These are phyloP conservation scores for Heterobasidion parviporum DNA, from an alignment of 1,284 basidiomycete species.

Conservation along the genomic window DNA sequence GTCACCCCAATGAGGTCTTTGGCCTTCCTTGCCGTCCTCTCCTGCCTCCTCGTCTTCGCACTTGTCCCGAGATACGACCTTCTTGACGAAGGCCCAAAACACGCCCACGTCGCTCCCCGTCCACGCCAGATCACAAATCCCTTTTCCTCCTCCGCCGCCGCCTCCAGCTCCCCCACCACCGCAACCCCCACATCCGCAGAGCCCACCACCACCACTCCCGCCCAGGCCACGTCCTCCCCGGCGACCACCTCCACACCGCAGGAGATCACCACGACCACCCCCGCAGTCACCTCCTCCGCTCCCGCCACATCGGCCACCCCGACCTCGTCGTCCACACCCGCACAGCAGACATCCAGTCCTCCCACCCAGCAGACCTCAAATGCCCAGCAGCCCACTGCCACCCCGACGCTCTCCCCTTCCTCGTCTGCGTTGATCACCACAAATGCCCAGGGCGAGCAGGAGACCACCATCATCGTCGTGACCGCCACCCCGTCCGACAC, in stretches of 20 bases:
- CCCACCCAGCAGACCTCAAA: slow-evolving; percentile 14
- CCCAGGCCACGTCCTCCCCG: slow-evolving; percentile 6
- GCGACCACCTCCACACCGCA: neutral
- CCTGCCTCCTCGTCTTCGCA: slow-evolving; percentile 20
- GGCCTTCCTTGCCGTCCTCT: slow-evolving; percentile 19
- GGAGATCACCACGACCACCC: neutral
- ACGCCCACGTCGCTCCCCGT: slow-evolving; percentile 1
- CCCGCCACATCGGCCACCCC: slow-evolving; percentile 9
- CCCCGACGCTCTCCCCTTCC: slow-evolving; percentile 5
- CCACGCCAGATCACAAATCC: neutral
- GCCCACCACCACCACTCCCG: slow-evolving; percentile 9
- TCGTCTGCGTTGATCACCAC: slow-evolving; percentile 12
- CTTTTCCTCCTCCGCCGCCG: neutral
- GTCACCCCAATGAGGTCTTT: slow-evolving; percentile 17
- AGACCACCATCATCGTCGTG: slow-evolving; percentile 14
- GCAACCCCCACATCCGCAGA: slow-evolving; percentile 10
- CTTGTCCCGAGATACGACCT: slow-evolving; percentile 17
- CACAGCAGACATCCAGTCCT: slow-evolving; percentile 10
- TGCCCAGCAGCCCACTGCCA: slow-evolving; percentile 10
- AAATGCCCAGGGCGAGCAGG: slow-evolving; percentile 14
- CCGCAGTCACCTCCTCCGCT: slow-evolving; percentile 6
- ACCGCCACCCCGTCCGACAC: slow-evolving; percentile 9
- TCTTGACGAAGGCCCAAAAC: slow-evolving; percentile 11
- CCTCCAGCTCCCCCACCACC: slow-evolving; percentile 7
- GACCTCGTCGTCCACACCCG: neutral